phyloP scores from a whole-genome alignment of 768 basidiomycete species.

The Coprinopsis marcescibilis region DNA sequence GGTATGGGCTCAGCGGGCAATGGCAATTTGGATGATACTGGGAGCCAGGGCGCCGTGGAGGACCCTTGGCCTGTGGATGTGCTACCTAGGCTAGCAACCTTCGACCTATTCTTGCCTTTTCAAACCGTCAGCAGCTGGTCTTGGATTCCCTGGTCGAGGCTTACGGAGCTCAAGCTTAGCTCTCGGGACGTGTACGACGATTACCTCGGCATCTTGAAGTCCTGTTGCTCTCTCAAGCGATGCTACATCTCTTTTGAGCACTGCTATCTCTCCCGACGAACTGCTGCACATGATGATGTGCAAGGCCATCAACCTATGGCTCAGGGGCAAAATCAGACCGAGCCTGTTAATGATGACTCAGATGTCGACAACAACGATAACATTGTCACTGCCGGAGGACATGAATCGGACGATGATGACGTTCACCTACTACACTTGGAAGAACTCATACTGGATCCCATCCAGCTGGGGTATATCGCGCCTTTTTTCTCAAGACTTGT shows the following conservation, averaged over 20 bases:
- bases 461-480: not conserved
- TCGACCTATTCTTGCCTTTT: conserved; percentile 3
- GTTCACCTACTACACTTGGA: conserved; percentile 1
- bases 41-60: too few species aligned
- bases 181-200: conserved; percentile 7
- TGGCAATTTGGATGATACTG: too few species aligned
- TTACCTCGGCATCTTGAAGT: conserved; percentile 1
- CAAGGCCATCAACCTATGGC: too few species aligned
- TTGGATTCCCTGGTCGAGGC: conserved; percentile 8
- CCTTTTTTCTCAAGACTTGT: conserved; percentile 2
- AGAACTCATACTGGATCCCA: conserved; percentile 5
- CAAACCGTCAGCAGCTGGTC: not conserved
- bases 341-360: not conserved
- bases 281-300: too few species aligned
- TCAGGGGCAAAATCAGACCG: too few species aligned
- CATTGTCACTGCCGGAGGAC: not conserved
- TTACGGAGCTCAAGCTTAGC: conserved; percentile 3
- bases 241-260: conserved; percentile 5
- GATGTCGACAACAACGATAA: not conserved
- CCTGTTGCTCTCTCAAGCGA: not conserved
- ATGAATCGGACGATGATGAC: not conserved
- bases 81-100: conserved; percentile 2
- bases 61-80: too few species aligned
- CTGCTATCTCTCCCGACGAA: too few species aligned
- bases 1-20: too few species aligned